A percentile compares a stretch with the other conserved stretches of the same genome.
Evolutionary conservation across 2,329 filamentous ascomycete species (phyloP).

Genomic region (Microdochium bolleyi): DNA sequence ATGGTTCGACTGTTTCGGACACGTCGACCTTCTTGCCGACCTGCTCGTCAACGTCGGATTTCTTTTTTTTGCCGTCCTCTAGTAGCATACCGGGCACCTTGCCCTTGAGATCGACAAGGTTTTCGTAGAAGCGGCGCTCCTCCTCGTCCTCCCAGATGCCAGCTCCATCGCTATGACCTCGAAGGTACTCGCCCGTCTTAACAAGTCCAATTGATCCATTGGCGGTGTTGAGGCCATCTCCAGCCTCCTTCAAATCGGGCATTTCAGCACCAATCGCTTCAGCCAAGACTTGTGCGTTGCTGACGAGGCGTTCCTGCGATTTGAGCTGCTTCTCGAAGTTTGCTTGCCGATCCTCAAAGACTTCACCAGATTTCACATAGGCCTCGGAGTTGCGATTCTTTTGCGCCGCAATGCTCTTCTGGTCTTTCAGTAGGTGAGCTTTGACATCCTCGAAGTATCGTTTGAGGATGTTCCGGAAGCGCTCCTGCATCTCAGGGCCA

Average conservation of each 20-base stretch:
- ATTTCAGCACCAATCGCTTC: conserved; percentile 86
- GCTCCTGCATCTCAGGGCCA: conserved; percentile 68
- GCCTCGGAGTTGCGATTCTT: conserved; percentile 93
- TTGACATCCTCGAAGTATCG: conserved; percentile 94
- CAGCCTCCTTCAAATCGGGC: conserved; percentile 84
- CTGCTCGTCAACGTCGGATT: conserved; percentile 70
- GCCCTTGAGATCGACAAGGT: conserved; percentile 87
- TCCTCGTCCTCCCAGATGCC: conserved; percentile 99
- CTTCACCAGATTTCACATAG: conserved; percentile 96
- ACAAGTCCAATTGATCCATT: conserved; percentile 84
- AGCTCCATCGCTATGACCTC: conserved; percentile 79
- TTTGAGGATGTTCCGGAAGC: conserved; percentile 77
- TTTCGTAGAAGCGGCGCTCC: conserved; percentile 96
- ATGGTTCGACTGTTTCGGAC: conserved; percentile 35
- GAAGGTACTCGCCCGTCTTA: conserved; percentile 87
- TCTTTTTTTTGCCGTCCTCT: conserved; percentile 94
- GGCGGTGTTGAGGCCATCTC: conserved; percentile 55
- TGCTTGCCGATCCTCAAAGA: conserved; percentile 93
- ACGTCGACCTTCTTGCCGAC: conserved; percentile 66
- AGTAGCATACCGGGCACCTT: conserved; percentile 91
- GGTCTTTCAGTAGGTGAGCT: conserved; percentile 78
- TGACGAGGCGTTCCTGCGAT: conserved; percentile 78
- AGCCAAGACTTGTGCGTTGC: conserved; percentile 85
- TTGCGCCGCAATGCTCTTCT: conserved; percentile 80
- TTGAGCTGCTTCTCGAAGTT: conserved; percentile 95